Percentiles rank a stretch among this genome's conserved stretches.
phyloP scores from a whole-genome alignment of 2,329 filamentous ascomycete genomes.

The Colletotrichum abscissum region DNA sequence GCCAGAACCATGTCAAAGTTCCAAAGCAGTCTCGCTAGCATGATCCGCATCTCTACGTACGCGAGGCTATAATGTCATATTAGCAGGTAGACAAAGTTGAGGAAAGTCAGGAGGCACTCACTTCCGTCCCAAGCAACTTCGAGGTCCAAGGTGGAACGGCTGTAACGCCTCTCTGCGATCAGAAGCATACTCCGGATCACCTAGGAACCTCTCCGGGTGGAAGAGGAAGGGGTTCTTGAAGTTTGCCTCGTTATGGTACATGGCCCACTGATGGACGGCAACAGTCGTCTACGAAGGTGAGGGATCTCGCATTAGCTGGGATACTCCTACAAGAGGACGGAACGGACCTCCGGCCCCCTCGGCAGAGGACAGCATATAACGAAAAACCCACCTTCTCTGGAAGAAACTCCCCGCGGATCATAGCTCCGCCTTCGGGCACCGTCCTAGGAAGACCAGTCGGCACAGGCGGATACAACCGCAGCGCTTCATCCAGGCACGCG shows the following conservation, averaged over 20 bases:
- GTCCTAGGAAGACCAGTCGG: conserved; percentile 41
- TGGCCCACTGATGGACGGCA: conserved; percentile 50
- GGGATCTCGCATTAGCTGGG: neutral
- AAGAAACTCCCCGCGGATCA: conserved; percentile 44
- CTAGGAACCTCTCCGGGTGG: conserved; percentile 54
- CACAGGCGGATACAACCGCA: conserved; percentile 52
- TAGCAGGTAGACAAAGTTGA: neutral
- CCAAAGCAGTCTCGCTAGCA: conserved; percentile 56
- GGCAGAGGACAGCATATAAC: neutral
- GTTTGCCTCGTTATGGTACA: conserved; percentile 39
- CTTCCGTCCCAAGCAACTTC: conserved; percentile 47
- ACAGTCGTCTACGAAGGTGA: conserved; percentile 42
- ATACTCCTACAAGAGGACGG: neutral
- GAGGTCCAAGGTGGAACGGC: conserved; percentile 44
- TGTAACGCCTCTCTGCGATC: conserved; percentile 41
- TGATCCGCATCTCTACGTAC: conserved; percentile 60
- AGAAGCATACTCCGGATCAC: conserved; percentile 36
- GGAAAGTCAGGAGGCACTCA: conserved; percentile 34
- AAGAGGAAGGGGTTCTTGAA: conserved; percentile 58
- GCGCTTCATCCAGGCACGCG: conserved; percentile 53
- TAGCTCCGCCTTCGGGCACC: conserved; percentile 45
- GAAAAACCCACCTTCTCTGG: conserved; percentile 44
- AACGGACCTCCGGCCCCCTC: too few relatives aligned
- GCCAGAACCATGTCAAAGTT: conserved; percentile 57
- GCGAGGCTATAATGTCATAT: conserved; percentile 46